Base-by-base conservation (phyloP, 192 early-diverging fungal species). In the Allomyces macrogynus region DNA sequence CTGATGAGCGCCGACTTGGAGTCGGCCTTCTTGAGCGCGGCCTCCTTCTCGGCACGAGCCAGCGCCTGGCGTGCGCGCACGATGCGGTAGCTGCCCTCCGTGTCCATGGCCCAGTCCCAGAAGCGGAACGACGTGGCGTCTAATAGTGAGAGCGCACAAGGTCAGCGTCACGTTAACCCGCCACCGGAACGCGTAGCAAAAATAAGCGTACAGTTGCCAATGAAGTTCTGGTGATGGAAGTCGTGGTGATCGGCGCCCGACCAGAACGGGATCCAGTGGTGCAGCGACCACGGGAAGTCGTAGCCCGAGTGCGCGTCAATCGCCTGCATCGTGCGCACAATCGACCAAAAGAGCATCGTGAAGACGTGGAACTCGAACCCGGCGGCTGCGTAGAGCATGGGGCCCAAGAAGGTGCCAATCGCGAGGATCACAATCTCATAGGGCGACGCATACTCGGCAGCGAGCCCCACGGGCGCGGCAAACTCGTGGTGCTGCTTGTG, bases 401-500 rank as follows among this genome's bases (percentile, higher is more conserved):
- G 90, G 4, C 85, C 86, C 49, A 83, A 78, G 64, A 94, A 84
- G 42, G 91, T 92, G 1, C 91, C 92, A 54, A 89, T 74, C 7
- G 91, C 91, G 60, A 94, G 80, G 60, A 97, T 81, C 10, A 92
- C 64, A 10, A 84, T 86, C 71, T 94, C 93, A 25, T 89, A 40
- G 12, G 91, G 89, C 68, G 91, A 89, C 24, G 92, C 91, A 67
- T 94, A 94, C 74, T 93, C 89, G 25, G 91, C 89, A 14, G 87
- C 77, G 67, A 90, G 72, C 14, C 91, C 93, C 62, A 97, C 88
- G 43, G 91, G 89, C 44, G 93, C 86, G 23, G 87, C 78, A 77
- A 86, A 93, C 72, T 90, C 83, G 76, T 97, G 93, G 77, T 97
- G 91, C 12, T 87, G 76, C 77, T 97, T 97, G 84, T 97, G 93